phyloP scores from a whole-genome alignment of 2,329 filamentous ascomycete genomes.

The Venturia effusa region DNA sequence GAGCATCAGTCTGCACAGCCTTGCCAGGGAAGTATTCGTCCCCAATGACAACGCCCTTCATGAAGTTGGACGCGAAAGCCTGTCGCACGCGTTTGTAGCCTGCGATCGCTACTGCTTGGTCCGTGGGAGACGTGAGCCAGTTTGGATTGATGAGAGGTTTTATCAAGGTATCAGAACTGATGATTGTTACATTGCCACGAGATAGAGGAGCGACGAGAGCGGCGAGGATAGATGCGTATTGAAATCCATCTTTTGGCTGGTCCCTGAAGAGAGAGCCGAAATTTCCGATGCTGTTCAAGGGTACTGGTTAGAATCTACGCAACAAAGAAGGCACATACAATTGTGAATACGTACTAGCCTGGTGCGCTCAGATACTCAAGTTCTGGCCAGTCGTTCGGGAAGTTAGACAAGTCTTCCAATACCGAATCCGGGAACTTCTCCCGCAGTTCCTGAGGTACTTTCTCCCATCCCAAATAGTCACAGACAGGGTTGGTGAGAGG shows the following conservation, averaged over 20 bases:
- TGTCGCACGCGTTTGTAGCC: constrained; percentile 22
- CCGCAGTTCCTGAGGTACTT: constrained; percentile 16
- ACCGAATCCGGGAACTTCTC: constrained; percentile 12
- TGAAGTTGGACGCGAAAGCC: constrained; percentile 17
- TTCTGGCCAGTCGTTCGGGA: constrained; percentile 27
- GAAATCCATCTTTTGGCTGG: constrained; percentile 19
- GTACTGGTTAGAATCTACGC: background rate
- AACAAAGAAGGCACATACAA: background rate
- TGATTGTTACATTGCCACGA: constrained; percentile 25
- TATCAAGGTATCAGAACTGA: constrained; percentile 17
- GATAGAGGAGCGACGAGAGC: constrained; percentile 24
- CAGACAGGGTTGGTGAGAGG: constrained; percentile 16
- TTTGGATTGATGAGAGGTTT: constrained; percentile 24
- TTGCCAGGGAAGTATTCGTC: constrained; percentile 21
- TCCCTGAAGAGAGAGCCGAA: constrained; percentile 15
- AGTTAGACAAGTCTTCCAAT: constrained; percentile 14
- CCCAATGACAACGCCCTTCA: constrained; percentile 18
- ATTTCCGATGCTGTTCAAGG: constrained; percentile 12
- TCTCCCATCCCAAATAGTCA: constrained; percentile 18
- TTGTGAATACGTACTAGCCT: constrained; percentile 10
- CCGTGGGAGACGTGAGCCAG: constrained; percentile 24
- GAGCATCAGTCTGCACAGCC: constrained; percentile 17
- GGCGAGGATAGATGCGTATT: constrained; percentile 23
- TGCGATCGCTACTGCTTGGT: constrained; percentile 23
- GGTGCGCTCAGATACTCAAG: constrained; percentile 20